These are phyloP conservation scores for Trametes cinnabarina DNA, from an alignment of 768 basidiomycete species.

Conservation along the genomic window DNA sequence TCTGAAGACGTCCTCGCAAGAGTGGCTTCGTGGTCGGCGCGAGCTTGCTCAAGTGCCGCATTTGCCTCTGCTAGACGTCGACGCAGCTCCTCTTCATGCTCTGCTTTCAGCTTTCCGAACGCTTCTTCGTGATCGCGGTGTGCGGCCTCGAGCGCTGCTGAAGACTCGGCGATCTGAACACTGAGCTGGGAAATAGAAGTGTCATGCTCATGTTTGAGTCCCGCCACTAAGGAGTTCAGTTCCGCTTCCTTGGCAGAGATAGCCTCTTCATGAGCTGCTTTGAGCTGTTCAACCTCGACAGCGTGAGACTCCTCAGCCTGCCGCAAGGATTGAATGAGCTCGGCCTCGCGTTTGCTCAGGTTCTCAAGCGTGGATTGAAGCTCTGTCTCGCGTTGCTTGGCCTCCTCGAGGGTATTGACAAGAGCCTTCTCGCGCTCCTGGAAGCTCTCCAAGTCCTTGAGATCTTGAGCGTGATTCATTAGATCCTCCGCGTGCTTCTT, in stretches of 20 bases:
- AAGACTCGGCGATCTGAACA: conserved; percentile 32
- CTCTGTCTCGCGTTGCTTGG: conserved; percentile 54
- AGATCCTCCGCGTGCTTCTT: conserved; percentile 56
- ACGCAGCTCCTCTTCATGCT: conserved; percentile 43
- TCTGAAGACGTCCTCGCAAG: conserved; percentile 48
- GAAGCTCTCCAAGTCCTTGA: conserved; percentile 47
- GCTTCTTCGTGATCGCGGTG: conserved; percentile 59
- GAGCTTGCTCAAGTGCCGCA: conserved; percentile 46
- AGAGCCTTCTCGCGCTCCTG: conserved; percentile 57
- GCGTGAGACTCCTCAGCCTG: conserved; percentile 50
- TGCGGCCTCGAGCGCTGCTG: conserved; percentile 30
- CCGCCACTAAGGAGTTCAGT: conserved; percentile 40
- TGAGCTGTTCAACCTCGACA: conserved; percentile 46
- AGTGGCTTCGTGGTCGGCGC: conserved; percentile 52
- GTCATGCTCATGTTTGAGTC: conserved; percentile 38
- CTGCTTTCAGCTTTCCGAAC: conserved; percentile 51
- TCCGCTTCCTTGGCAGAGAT: conserved; percentile 43
- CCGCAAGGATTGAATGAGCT: conserved; percentile 50
- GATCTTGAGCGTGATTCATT: conserved; percentile 22
- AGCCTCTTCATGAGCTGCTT: conserved; percentile 43
- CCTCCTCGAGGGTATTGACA: conserved; percentile 45
- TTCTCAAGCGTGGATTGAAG: conserved; percentile 55
- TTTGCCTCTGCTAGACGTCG: conserved; percentile 55
- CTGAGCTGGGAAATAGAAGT: conserved; percentile 20
- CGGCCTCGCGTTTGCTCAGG: conserved; percentile 54